phyloP scores from a whole-genome alignment of 805 yeast genomes.

The Ogataea allantospora region DNA sequence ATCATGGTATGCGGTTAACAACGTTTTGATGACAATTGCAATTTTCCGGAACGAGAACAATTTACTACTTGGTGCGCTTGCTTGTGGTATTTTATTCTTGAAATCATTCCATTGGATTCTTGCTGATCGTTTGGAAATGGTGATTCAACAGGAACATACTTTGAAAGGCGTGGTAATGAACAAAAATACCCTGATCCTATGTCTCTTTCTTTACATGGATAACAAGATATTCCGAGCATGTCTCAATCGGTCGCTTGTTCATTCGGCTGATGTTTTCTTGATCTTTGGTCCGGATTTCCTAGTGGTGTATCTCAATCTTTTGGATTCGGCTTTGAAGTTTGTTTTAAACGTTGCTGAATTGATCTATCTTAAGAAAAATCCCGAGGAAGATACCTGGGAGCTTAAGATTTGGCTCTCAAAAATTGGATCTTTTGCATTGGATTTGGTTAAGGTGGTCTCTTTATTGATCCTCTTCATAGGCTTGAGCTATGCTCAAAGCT shows the following conservation, averaged over 20 bases:
- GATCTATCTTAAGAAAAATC: constrained; percentile 40
- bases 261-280: constrained; percentile 54
- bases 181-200: constrained; percentile 44
- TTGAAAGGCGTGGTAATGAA: constrained; percentile 24
- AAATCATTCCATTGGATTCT: constrained; percentile 79
- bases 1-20: constrained; percentile 62
- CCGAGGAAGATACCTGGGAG: constrained; percentile 72
- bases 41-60: constrained; percentile 50
- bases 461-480: constrained; percentile 47
- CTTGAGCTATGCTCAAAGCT: constrained; percentile 37
- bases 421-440: constrained; percentile 51
- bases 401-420: constrained; percentile 59
- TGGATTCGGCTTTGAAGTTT: constrained; percentile 46
- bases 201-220: constrained; percentile 49
- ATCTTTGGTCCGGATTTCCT: constrained; percentile 78
- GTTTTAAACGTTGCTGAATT: constrained; percentile 57
- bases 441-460: constrained; percentile 45
- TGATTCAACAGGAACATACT: constrained; percentile 40
- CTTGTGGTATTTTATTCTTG: constrained; percentile 44
- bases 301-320: constrained; percentile 53
- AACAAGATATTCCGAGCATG: constrained; percentile 50
- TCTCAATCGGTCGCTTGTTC: constrained; percentile 53
- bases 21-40: constrained; percentile 56
- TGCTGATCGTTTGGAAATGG: constrained; percentile 44
- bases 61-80: constrained; percentile 39